Evolutionary conservation across 106 monocot species (phyloP).

Genomic region (Platanthera guangdongensis): DNA sequence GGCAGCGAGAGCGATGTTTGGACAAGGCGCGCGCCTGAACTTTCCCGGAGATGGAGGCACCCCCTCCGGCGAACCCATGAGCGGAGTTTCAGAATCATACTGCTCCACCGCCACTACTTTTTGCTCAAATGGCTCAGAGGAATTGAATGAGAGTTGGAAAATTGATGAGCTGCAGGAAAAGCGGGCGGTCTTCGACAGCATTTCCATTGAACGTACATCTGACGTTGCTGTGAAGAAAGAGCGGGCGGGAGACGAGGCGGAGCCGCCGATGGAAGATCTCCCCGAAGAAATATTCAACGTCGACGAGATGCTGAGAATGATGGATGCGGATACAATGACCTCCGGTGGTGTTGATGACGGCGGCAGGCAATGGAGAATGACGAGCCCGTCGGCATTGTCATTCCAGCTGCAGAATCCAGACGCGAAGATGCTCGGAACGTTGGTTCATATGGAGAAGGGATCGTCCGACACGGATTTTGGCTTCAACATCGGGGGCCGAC

Average conservation of each 20-base stretch:
- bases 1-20: conserved; percentile 75
- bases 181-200: too few species aligned
- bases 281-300: conserved; percentile 32
- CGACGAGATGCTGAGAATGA: conserved; percentile 30
- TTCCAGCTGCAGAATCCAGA: conserved; percentile 31
- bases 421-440: conserved; percentile 9
- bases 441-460: conserved; percentile 7
- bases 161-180: too few species aligned
- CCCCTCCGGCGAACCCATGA: background rate
- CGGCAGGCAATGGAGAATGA: background rate
- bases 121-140: conserved; percentile 9
- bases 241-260: background rate
- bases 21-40: conserved; percentile 54
- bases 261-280: background rate
- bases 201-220: background rate
- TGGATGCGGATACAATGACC: conserved; percentile 16
- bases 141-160: background rate
- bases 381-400: background rate
- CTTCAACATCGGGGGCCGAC: conserved; percentile 1
- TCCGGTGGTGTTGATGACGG: background rate
- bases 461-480: background rate
- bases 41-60: conserved; percentile 9
- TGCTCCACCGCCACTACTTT: conserved; percentile 8
- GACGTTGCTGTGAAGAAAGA: background rate
- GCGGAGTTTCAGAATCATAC: conserved; percentile 8